Evolutionary conservation across 1,284 basidiomycete genomes (phyloP).

Genomic region (Coniophora puteana): DNA sequence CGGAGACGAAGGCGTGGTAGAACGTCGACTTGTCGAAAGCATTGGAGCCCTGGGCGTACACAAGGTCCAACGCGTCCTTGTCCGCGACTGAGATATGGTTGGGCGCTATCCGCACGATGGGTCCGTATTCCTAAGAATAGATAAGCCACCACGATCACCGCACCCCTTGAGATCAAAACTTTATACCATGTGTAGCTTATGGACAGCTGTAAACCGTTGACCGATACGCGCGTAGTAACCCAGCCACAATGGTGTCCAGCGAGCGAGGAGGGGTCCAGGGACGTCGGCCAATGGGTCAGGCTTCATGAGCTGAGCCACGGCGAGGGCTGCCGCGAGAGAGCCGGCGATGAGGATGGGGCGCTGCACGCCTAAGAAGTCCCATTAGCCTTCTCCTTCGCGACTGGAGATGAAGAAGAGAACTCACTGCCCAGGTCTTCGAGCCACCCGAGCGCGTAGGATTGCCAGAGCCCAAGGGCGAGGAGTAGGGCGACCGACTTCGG

Average conservation of each 20-base stretch:
- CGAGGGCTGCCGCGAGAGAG: not conserved
- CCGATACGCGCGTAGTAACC: conserved; percentile 23
- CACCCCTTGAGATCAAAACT: too few species aligned
- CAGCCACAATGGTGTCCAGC: conserved; percentile 25
- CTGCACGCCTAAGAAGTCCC: too few species aligned
- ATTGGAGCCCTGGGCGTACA: conserved; percentile 25
- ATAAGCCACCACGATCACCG: not conserved
- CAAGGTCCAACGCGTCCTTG: conserved; percentile 17
- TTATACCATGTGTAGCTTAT: conserved; percentile 21
- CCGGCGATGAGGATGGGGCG: not conserved
- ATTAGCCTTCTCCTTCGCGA: too few species aligned
- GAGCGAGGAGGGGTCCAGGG: conserved; percentile 22
- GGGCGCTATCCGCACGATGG: conserved; percentile 24
- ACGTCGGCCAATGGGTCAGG: conserved; percentile 11
- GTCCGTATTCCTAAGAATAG: conserved; percentile 19
- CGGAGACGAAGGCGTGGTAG: conserved; percentile 23
- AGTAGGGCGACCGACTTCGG: too few species aligned
- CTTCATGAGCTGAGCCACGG: not conserved
- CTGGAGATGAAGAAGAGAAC: too few species aligned
- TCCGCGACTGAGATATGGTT: conserved; percentile 25
- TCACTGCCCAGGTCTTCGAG: too few species aligned
- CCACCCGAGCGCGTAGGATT: too few species aligned
- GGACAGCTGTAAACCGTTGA: conserved; percentile 21
- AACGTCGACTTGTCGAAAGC: conserved; percentile 23
- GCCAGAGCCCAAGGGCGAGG: too few species aligned